Conservation (phyloP, 2,329 filamentous ascomycete genomes). For the Xylaria sp. region DNA sequence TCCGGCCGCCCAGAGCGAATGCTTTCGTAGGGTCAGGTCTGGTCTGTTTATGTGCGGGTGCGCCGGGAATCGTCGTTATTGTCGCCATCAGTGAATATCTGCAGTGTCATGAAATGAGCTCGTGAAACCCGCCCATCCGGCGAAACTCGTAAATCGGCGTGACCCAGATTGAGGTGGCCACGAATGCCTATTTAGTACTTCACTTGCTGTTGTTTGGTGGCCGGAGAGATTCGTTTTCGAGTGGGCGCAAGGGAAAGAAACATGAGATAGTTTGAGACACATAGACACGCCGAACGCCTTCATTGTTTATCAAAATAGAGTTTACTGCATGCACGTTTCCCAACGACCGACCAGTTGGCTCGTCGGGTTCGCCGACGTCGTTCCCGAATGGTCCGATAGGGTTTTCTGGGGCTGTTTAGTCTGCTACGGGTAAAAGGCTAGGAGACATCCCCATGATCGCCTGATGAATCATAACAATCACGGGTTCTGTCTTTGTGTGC, state of each 20-base stretch:
- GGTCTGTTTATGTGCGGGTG: neutral
- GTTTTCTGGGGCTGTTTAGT: neutral
- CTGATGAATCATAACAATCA: conserved; percentile 25
- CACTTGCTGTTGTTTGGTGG: neutral
- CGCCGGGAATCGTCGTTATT: conserved; percentile 2
- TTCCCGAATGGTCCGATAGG: conserved; percentile 21
- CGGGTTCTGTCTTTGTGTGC: neutral
- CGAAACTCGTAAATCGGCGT: neutral
- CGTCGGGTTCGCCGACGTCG: conserved; percentile 17
- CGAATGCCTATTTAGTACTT: neutral
- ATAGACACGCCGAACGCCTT: too few species aligned
- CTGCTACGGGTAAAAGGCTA: neutral
- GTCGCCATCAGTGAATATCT: conserved; percentile 19
- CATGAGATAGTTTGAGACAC: too few species aligned
- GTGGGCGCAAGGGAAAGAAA: too few species aligned
- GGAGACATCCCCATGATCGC: conserved; percentile 3
- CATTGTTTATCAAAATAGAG: too few species aligned
- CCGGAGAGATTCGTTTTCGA: neutral
- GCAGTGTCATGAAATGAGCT: neutral
- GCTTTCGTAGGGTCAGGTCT: neutral
- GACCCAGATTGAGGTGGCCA: neutral
- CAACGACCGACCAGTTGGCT: too few species aligned
- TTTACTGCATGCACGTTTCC: too few species aligned
- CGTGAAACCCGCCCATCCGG: neutral
- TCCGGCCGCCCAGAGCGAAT: conserved; percentile 31